phyloP scores from a whole-genome alignment of 2,329 filamentous ascomycete genomes.

The Beauveria bassiana region DNA sequence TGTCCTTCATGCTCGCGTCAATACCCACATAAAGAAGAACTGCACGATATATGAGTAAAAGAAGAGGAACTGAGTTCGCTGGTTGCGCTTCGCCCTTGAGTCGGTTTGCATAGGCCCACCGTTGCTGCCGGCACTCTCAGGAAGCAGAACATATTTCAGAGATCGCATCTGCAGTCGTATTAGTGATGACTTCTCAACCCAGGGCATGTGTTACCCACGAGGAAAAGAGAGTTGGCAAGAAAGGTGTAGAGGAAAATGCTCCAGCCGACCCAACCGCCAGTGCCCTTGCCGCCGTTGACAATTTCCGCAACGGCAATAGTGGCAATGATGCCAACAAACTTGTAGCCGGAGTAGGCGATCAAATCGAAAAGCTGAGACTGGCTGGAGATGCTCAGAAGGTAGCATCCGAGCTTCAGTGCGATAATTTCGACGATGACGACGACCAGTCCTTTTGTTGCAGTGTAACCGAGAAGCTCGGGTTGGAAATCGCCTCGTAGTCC shows the following conservation, averaged over 20 bases:
- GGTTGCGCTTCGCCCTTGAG: constrained; percentile 76
- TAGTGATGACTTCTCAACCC: not conserved
- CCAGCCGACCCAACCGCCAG: constrained; percentile 85
- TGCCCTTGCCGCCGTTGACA: constrained; percentile 69
- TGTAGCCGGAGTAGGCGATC: constrained; percentile 95
- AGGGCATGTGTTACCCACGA: constrained; percentile 50
- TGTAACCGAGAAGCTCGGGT: constrained; percentile 85
- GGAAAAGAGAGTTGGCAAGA: constrained; percentile 86
- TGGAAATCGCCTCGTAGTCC: constrained; percentile 88
- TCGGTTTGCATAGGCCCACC: constrained; percentile 61
- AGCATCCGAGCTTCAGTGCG: constrained; percentile 86
- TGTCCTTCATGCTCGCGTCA: constrained; percentile 37
- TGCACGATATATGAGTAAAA: constrained; percentile 93
- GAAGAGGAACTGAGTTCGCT: constrained; percentile 86
- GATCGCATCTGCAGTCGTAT: constrained; percentile 64
- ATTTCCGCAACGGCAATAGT: constrained; percentile 76
- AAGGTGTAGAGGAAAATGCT: constrained; percentile 85
- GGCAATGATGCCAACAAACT: constrained; percentile 93
- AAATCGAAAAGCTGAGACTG: constrained; percentile 89
- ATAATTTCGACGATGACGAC: constrained; percentile 83
- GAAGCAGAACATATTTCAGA: constrained; percentile 88
- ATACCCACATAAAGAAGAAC: constrained; percentile 85
- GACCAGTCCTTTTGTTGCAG: constrained; percentile 73
- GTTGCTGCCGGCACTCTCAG: constrained; percentile 64
- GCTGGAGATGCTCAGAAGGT: constrained; percentile 87